Conservation (phyloP, 345 rosid species). For the Salix exigua region DNA sequence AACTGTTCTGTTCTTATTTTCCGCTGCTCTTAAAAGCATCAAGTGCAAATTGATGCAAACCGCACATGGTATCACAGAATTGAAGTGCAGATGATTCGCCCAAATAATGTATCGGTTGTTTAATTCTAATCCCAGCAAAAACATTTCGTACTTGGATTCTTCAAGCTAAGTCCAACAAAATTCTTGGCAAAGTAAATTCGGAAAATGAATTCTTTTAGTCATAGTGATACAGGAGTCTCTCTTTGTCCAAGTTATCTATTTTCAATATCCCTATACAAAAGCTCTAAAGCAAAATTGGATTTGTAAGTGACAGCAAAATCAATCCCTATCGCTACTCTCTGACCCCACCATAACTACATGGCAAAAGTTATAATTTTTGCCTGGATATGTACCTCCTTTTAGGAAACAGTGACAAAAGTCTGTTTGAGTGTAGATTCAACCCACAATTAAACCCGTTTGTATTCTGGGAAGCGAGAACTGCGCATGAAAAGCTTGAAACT, state of each 20-base stretch:
- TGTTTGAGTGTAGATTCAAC: not conserved
- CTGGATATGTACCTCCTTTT: not conserved
- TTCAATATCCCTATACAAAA: not conserved
- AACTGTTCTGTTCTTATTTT: not conserved
- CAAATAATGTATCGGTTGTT: too few species aligned
- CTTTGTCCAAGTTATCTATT: not conserved
- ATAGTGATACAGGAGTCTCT: not conserved
- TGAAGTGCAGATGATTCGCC: too few species aligned
- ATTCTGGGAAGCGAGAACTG: not conserved
- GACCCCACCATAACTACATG: not conserved
- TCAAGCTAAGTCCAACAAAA: not conserved
- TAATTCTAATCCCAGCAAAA: not conserved
- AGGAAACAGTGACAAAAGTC: not conserved
- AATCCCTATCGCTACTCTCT: not conserved
- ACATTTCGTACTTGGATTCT: not conserved
- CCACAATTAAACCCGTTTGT: not conserved
- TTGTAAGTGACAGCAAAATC: constrained; percentile 2
- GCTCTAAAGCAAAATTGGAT: not conserved
- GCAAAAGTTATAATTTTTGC: not conserved
- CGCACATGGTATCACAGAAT: not conserved
- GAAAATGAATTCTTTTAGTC: not conserved
- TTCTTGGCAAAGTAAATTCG: not conserved
- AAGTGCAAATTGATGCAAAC: not conserved
- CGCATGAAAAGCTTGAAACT: not conserved
- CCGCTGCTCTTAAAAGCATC: not conserved